These are phyloP conservation scores for Prunus mira DNA, from an alignment of 306 rosid species.

Conservation along the genomic window DNA sequence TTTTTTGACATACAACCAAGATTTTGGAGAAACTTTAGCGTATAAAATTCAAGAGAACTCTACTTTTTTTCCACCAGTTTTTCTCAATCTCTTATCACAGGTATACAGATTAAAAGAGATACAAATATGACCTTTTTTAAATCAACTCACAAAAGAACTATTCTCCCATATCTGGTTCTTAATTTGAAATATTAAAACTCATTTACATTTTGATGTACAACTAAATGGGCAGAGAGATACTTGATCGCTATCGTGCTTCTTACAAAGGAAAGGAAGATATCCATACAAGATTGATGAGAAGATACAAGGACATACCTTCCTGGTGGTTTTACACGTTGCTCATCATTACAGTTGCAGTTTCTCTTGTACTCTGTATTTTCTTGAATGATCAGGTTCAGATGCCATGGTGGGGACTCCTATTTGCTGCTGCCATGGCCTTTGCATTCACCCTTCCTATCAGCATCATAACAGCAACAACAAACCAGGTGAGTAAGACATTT, in stretches of 20 bases:
- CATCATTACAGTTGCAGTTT: constrained; percentile 42
- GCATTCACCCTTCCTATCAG: constrained; percentile 79
- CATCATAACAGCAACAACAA: constrained; percentile 87
- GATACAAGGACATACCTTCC: constrained; percentile 74
- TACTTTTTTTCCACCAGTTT: background rate
- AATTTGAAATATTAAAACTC: background rate
- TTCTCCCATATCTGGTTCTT: background rate
- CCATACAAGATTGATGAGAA: constrained; percentile 73
- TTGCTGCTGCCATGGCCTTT: constrained; percentile 63
- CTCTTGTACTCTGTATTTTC: constrained; percentile 60
- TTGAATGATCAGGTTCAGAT: constrained; percentile 71
- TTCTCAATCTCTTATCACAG: background rate
- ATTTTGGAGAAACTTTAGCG: too few species aligned
- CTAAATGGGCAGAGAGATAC: constrained; percentile 66
- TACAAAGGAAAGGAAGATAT: constrained; percentile 60
- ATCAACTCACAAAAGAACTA: constrained; percentile 2
- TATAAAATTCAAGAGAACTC: too few species aligned
- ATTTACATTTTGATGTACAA: constrained; percentile 1
- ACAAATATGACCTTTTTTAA: background rate
- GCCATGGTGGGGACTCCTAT: constrained; percentile 93
- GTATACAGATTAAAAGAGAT: background rate
- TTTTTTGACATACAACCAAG: background rate
- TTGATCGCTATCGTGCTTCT: constrained; percentile 61
- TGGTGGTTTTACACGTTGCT: constrained; percentile 82
- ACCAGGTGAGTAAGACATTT: constrained; percentile 48